Percentiles rank a stretch among this genome's conserved stretches.
These are phyloP conservation scores for Maudiozyma bulderi DNA, from an alignment of 805 yeast genomes.

Conservation along the genomic window DNA sequence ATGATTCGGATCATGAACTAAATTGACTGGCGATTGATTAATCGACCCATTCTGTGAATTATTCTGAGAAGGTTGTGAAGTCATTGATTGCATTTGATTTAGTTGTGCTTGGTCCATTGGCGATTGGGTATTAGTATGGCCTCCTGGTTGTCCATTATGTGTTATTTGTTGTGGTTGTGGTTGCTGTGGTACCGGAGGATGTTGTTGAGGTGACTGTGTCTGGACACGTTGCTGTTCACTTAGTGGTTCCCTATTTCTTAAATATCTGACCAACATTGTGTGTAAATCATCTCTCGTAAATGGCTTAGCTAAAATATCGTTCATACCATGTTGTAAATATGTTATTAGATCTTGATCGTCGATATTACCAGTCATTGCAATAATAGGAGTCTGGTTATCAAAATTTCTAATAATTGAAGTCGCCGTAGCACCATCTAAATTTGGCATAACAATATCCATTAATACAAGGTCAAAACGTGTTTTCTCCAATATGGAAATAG, in stretches of 20 bases:
- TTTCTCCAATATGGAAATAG: constrained; percentile 66
- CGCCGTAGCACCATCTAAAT: constrained; percentile 81
- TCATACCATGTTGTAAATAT: constrained; percentile 80
- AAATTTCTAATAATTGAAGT: constrained; percentile 80
- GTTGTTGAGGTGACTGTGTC: neutral
- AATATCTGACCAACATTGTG: constrained; percentile 65
- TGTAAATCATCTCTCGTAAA: constrained; percentile 81
- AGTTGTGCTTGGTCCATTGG: neutral
- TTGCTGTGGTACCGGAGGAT: neutral
- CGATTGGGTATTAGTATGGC: neutral
- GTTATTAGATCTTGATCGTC: constrained; percentile 72
- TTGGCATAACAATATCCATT: constrained; percentile 89
- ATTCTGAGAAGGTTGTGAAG: neutral
- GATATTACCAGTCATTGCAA: constrained; percentile 90
- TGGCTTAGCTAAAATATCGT: constrained; percentile 88
- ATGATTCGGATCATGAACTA: neutral
- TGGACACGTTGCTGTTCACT: constrained; percentile 13
- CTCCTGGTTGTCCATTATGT: neutral
- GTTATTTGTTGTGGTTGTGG: neutral
- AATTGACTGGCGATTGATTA: neutral
- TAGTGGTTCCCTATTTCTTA: constrained; percentile 39
- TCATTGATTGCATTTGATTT: neutral
- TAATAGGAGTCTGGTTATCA: constrained; percentile 78
- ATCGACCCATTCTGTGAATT: neutral
- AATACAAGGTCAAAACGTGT: constrained; percentile 65